A percentile compares a stretch with the other conserved stretches of the same genome.
Conservation (phyloP, 108 stramenopile species). For the Nannochloropsis gaditana region DNA sequence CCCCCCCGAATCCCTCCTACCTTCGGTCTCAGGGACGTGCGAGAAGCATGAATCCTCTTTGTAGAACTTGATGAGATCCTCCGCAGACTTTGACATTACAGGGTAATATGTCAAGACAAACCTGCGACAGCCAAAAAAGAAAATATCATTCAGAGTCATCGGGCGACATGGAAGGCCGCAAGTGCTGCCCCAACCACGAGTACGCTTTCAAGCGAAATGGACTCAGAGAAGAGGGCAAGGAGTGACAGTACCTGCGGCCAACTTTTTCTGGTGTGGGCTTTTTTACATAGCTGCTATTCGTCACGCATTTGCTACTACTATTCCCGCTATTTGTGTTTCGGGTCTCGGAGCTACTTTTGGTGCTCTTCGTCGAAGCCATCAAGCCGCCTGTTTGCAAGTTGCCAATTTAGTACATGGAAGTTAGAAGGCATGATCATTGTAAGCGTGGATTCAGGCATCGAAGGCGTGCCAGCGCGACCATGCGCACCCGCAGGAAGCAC, state of each 20-base stretch:
- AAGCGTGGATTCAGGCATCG: too few species aligned
- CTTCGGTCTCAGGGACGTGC: background rate
- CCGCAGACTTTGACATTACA: background rate
- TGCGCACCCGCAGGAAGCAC: too few species aligned
- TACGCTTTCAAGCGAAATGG: too few species aligned
- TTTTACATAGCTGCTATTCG: background rate
- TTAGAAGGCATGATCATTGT: too few species aligned
- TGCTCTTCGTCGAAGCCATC: slow-evolving; percentile 7
- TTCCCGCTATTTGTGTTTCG: background rate
- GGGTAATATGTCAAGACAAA: slow-evolving; percentile 1
- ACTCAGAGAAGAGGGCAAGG: too few species aligned
- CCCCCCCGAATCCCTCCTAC: background rate
- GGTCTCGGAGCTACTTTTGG: background rate
- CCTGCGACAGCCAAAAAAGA: background rate
- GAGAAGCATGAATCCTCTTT: slow-evolving; percentile 3
- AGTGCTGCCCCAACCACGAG: too few species aligned
- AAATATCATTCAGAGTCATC: too few species aligned
- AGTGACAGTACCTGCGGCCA: background rate
- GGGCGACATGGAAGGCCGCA: too few species aligned
- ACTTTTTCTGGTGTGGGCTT: background rate
- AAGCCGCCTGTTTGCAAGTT: too few species aligned
- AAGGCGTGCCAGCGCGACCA: too few species aligned
- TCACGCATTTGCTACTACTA: background rate
- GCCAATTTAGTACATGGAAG: too few species aligned
- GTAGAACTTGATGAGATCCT: background rate